These are phyloP conservation scores for Magnolia officinalis DNA, from an alignment of 164 flowering plant species.

Conservation along the genomic window DNA sequence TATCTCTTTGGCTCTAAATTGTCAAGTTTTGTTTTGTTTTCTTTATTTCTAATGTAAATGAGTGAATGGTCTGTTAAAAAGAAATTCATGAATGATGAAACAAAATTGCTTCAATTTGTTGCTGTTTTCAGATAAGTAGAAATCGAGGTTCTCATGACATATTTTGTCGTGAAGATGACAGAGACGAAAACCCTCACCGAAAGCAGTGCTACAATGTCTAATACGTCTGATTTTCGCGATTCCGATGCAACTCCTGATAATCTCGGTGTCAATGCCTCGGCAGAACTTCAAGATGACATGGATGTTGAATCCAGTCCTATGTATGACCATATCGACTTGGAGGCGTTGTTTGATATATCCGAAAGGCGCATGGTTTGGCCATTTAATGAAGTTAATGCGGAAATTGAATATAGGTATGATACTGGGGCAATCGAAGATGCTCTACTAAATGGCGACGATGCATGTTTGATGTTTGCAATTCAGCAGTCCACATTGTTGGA, in stretches of 20 bases:
- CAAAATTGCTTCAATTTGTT: not conserved
- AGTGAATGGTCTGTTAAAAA: not conserved
- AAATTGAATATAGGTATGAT: slow-evolving; percentile 23
- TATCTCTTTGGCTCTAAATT: not conserved
- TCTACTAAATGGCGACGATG: slow-evolving; percentile 26
- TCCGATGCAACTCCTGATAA: slow-evolving; percentile 60
- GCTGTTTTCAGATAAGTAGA: not conserved
- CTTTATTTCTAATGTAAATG: not conserved
- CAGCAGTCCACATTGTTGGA: slow-evolving; percentile 41
- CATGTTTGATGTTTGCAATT: slow-evolving; percentile 46
- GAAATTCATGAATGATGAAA: too few relatives aligned
- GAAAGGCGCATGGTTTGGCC: slow-evolving; percentile 58
- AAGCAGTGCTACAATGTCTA: slow-evolving; percentile 39
- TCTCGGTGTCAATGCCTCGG: slow-evolving; percentile 36
- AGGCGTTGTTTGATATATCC: slow-evolving; percentile 45
- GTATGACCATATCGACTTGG: slow-evolving; percentile 41
- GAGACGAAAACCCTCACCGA: not conserved
- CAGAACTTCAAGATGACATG: slow-evolving; percentile 24
- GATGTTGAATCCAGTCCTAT: slow-evolving; percentile 31
- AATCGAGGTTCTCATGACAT: not conserved
- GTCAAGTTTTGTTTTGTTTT: not conserved
- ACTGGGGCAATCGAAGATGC: slow-evolving; percentile 30
- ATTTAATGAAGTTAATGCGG: slow-evolving; percentile 45
- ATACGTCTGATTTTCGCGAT: slow-evolving; percentile 51
- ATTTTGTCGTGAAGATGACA: not conserved